A percentile compares a stretch with the other conserved stretches of the same genome.
phyloP scores from a whole-genome alignment of 2,329 filamentous ascomycete genomes.

The Colletotrichum tamarilloi region DNA sequence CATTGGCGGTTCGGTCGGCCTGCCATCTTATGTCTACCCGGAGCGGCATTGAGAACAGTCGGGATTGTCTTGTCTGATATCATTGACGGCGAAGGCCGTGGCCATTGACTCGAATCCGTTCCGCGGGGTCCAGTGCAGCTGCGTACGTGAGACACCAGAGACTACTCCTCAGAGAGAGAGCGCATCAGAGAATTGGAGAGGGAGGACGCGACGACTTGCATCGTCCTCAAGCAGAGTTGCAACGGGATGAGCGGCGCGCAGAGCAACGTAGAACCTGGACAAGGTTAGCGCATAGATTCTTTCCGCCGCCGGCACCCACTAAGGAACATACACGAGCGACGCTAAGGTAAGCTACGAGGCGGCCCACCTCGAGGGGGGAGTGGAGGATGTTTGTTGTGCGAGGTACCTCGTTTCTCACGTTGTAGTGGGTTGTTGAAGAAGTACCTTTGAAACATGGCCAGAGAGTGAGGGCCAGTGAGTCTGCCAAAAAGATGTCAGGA shows the following conservation, averaged over 20 bases:
- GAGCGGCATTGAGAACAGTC: not conserved
- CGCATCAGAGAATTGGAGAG: not conserved
- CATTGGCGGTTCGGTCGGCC: not conserved
- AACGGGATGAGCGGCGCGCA: not conserved
- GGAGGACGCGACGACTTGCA: conserved; percentile 10
- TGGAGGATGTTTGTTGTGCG: not conserved
- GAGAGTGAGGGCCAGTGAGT: no score
- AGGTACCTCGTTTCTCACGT: not conserved
- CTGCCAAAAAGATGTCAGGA: no score
- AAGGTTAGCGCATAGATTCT: not conserved
- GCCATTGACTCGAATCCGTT: not conserved
- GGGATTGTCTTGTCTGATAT: conserved; percentile 26
- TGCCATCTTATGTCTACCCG: not conserved
- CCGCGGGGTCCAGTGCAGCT: conserved; percentile 8
- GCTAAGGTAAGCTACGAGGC: not conserved
- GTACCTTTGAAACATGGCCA: not conserved
- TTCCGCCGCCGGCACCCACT: conserved; percentile 26
- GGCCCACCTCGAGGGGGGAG: not conserved
- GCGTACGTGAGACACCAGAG: not conserved
- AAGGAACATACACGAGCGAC: conserved; percentile 25
- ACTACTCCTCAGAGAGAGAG: no score
- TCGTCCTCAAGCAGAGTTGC: not conserved
- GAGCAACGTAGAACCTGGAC: not conserved
- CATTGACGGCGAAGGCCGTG: not conserved
- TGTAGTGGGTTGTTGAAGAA: not conserved